Evolutionary conservation across 305 asterid genomes (phyloP).

Genomic region (Coffea humblotiana): DNA sequence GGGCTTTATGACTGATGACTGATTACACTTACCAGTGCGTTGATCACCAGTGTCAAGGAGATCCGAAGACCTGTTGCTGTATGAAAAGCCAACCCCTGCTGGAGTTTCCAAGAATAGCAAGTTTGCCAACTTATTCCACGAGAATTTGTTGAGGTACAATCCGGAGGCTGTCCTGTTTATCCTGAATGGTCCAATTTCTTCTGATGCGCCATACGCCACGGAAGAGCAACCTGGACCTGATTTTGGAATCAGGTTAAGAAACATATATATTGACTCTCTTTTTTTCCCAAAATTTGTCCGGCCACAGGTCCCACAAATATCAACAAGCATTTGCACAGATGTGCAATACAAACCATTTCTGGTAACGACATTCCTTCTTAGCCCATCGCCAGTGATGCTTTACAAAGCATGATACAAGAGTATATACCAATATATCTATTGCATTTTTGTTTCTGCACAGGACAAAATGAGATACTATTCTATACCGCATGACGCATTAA

Average conservation of each 20-base stretch:
- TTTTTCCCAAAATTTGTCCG: background rate
- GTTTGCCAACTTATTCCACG: constrained; percentile 89
- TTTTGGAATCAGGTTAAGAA: background rate
- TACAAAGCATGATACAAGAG: too few relatives aligned
- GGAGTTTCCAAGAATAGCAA: constrained; percentile 86
- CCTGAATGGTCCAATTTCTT: constrained; percentile 91
- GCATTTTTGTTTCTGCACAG: too few relatives aligned
- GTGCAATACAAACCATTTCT: background rate
- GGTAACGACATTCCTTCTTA: background rate
- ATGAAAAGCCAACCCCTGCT: constrained; percentile 95
- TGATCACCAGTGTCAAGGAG: constrained; percentile 78
- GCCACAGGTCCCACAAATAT: constrained; percentile 1
- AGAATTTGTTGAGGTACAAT: constrained; percentile 65
- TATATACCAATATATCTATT: too few relatives aligned
- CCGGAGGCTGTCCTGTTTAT: constrained; percentile 63
- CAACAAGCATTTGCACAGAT: background rate
- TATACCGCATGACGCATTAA: too few relatives aligned
- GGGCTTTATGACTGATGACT: background rate
- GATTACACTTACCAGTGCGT: constrained; percentile 61
- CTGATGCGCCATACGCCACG: constrained; percentile 99
- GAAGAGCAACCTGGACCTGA: constrained; percentile 97
- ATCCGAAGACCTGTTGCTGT: constrained; percentile 76
- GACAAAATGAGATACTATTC: too few relatives aligned
- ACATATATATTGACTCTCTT: background rate
- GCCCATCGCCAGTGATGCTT: too few relatives aligned